A percentile compares a stretch with the other conserved stretches of the same genome.
phyloP scores from a whole-genome alignment of 345 rosid species.

The Euphorbia pulcherrima region DNA sequence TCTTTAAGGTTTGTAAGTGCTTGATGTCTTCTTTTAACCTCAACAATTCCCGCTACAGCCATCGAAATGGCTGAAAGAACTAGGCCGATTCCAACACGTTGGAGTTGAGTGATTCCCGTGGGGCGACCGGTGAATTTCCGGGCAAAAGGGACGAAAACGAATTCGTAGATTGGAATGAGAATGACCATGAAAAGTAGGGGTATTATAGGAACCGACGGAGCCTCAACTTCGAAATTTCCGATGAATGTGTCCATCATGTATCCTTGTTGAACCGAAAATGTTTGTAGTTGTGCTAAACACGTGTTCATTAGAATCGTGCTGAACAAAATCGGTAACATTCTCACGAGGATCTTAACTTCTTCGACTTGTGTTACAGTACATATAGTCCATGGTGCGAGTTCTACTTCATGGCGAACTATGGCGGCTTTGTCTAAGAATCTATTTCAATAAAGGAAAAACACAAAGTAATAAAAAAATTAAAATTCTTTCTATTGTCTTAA shows the following conservation, averaged over 20 bases:
- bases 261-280: slow-evolving; percentile 26
- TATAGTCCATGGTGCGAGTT: slow-evolving; percentile 24
- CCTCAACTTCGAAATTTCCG: slow-evolving; percentile 10
- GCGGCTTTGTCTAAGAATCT: slow-evolving; percentile 48
- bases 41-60: slow-evolving; percentile 23
- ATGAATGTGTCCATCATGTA: slow-evolving; percentile 6
- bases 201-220: slow-evolving; percentile 18
- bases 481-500: no score
- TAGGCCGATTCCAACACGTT: slow-evolving; percentile 22
- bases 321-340: slow-evolving; percentile 40
- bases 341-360: slow-evolving; percentile 47
- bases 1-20: neutral
- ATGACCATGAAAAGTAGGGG: slow-evolving; percentile 20
- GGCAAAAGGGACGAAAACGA: slow-evolving; percentile 20
- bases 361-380: slow-evolving; percentile 51
- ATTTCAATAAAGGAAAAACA: neutral
- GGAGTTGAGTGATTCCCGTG: slow-evolving; percentile 31
- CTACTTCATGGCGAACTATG: slow-evolving; percentile 14
- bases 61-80: slow-evolving; percentile 25
- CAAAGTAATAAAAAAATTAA: no score
- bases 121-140: slow-evolving; percentile 23
- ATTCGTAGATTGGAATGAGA: slow-evolving; percentile 25
- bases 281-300: slow-evolving; percentile 24
- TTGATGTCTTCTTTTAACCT: slow-evolving; percentile 18
- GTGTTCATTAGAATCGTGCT: slow-evolving; percentile 29